These are phyloP conservation scores for Globisporangium abappressorium DNA, from an alignment of 352 stramenopile species.

Conservation along the genomic window DNA sequence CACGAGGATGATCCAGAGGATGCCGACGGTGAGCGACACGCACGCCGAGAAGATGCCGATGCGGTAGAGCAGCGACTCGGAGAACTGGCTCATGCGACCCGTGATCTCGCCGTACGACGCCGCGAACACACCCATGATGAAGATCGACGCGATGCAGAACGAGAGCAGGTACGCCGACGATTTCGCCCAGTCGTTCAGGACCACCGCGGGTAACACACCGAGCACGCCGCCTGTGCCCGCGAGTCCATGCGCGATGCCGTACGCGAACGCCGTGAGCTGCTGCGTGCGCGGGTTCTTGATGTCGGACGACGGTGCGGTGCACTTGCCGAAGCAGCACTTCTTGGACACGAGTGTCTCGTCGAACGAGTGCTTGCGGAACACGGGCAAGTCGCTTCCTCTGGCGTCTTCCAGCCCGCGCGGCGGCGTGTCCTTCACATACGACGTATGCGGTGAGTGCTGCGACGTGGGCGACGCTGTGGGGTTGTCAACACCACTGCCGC, in stretches of 20 bases:
- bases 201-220: slow-evolving; percentile 74
- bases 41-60: slow-evolving; percentile 57
- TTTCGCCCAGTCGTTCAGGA: slow-evolving; percentile 60
- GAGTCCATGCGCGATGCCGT: slow-evolving; percentile 19
- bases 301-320: slow-evolving; percentile 32
- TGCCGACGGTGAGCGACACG: slow-evolving; percentile 52
- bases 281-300: slow-evolving; percentile 48
- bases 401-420: slow-evolving; percentile 2
- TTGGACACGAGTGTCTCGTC: slow-evolving; percentile 31
- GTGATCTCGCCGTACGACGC: slow-evolving; percentile 66
- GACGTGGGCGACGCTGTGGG: slow-evolving; percentile 7
- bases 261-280: slow-evolving; percentile 53
- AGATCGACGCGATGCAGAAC: slow-evolving; percentile 81
- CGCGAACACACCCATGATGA: slow-evolving; percentile 87
- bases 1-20: slow-evolving; percentile 59
- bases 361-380: slow-evolving; percentile 25
- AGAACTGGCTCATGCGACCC: slow-evolving; percentile 34
- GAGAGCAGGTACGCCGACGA: slow-evolving; percentile 71
- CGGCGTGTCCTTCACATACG: background rate
- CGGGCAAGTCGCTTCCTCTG: background rate
- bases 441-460: background rate
- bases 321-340: slow-evolving; percentile 42
- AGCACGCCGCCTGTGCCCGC: slow-evolving; percentile 57
- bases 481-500: background rate
- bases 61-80: slow-evolving; percentile 37